Evolutionary conservation across 805 yeast species (phyloP), one percentile per base, ranked within the genome.

Genomic region (Ogataea glucozyma): DNA sequence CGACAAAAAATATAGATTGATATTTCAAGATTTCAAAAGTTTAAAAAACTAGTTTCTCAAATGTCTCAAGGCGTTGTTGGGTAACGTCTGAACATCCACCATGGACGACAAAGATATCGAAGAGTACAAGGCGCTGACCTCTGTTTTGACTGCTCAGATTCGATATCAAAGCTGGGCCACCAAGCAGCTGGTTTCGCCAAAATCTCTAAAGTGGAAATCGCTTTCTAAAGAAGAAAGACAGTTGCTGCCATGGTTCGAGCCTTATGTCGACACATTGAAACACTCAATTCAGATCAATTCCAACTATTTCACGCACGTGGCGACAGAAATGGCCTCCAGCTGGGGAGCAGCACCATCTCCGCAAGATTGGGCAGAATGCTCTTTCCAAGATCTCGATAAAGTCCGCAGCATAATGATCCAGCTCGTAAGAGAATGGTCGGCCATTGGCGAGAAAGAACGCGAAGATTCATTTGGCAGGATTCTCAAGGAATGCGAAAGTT

Each of bases 371-470:
- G 54, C 58, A 6, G 53, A 58, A 2, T 67, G 79, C 16, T 57
- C 65, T 4, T 43, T 44, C 16, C 49, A 59, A 3, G 86, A 81
- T 46, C 71, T 67, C 38, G 83, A 77, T 39, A 82, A 82, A 60
- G 83, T 81, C 4, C 59, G 75, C 34, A 69, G 81, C 1, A 67
- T 80, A 0, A 57, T 85, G 52, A 64, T 77, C 31, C 87, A 82
- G 53, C 53, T 76, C n/a, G 64, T 69, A 5, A 60, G 87, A 45
- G 88, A 82, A 56, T 82, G 88, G 87, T 67, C 79, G 21, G 55
- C 54, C 4, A 79, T 76, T n/a, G 82, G 84, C 0, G 46, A 29
- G 4, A 27, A 33, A 0, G 86, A 82, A 49, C 54, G 87, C 26
- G 53, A 53, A 0, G 42, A 43, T 3, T 61, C 73, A 2, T 73